Conservation (phyloP, 2,329 filamentous ascomycete species). For the Xylariaceae sp. region DNA sequence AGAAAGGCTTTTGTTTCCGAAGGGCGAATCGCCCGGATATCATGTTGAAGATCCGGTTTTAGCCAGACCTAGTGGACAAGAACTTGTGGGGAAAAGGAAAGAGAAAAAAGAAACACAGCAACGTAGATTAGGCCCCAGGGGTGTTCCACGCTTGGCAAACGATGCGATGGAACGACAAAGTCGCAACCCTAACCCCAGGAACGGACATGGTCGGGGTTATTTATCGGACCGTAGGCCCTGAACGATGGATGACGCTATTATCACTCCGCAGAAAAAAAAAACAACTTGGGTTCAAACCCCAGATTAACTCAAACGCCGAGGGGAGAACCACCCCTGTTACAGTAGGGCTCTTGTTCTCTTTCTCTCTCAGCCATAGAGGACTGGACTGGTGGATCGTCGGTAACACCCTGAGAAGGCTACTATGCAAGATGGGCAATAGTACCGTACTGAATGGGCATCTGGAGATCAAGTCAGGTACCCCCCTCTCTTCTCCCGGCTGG, state of each 20-base stretch:
- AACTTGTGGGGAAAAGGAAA: slow-evolving; percentile 24
- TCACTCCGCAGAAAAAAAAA: slow-evolving; percentile 15
- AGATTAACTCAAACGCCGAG: slow-evolving; percentile 15
- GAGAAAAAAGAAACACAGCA: no score
- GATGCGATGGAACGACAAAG: slow-evolving; percentile 28
- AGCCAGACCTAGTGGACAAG: slow-evolving; percentile 27
- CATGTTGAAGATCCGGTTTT: slow-evolving; percentile 30
- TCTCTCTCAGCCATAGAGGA: no score
- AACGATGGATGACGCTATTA: slow-evolving; percentile 24
- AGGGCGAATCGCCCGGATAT: slow-evolving; percentile 28
- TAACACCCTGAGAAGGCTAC: not conserved
- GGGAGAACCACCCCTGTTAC: not conserved
- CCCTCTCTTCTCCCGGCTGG: slow-evolving; percentile 4
- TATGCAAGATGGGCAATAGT: slow-evolving; percentile 2
- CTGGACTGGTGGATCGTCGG: no score
- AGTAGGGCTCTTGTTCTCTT: no score
- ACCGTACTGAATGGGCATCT: not conserved
- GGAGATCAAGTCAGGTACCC: slow-evolving; percentile 2
- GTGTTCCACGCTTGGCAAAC: slow-evolving; percentile 24
- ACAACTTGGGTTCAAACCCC: slow-evolving; percentile 4
- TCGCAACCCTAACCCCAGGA: slow-evolving; percentile 25
- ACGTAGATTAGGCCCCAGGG: slow-evolving; percentile 18
- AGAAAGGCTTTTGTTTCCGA: slow-evolving; percentile 19
- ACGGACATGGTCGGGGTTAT: slow-evolving; percentile 23
- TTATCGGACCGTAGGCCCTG: slow-evolving; percentile 36